Evolutionary conservation across 352 stramenopile species (phyloP).

Genomic region (Globisporangium emineosum): DNA sequence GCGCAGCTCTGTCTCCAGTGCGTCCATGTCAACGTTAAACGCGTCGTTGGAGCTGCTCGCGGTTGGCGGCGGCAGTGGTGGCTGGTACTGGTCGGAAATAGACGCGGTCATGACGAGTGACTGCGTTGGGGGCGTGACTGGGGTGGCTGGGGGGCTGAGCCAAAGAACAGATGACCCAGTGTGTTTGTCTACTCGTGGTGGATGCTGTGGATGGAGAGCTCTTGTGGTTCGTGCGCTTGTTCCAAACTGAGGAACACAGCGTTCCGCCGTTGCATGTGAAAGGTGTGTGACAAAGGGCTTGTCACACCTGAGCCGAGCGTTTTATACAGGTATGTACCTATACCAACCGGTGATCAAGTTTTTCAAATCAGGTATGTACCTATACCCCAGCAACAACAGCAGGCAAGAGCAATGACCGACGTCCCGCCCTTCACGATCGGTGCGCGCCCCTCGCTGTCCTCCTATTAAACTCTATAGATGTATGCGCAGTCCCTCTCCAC

Average conservation of each 20-base stretch:
- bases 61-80: background rate
- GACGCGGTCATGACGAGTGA: slow-evolving; percentile 5
- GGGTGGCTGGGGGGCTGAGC: background rate
- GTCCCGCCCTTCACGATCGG: slow-evolving; percentile 42
- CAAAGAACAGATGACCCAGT: background rate
- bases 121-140: background rate
- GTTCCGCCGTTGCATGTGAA: slow-evolving; percentile 15
- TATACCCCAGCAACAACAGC: too few relatives aligned
- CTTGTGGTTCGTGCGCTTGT: background rate
- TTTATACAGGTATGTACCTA: too few relatives aligned
- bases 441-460: too few relatives aligned
- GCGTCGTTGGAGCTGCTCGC: background rate
- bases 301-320: too few relatives aligned
- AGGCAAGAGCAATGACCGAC: too few relatives aligned
- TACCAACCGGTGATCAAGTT: too few relatives aligned
- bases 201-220: background rate
- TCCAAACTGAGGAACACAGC: slow-evolving; percentile 11
- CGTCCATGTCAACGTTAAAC: slow-evolving; percentile 10
- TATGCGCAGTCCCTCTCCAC: background rate
- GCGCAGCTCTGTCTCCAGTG: slow-evolving; percentile 12
- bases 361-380: too few relatives aligned
- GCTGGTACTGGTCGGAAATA: background rate
- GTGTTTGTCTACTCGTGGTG: too few relatives aligned
- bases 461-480: too few relatives aligned
- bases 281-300: background rate